phyloP scores from a whole-genome alignment of 768 basidiomycete species.

The Mycena pura region DNA sequence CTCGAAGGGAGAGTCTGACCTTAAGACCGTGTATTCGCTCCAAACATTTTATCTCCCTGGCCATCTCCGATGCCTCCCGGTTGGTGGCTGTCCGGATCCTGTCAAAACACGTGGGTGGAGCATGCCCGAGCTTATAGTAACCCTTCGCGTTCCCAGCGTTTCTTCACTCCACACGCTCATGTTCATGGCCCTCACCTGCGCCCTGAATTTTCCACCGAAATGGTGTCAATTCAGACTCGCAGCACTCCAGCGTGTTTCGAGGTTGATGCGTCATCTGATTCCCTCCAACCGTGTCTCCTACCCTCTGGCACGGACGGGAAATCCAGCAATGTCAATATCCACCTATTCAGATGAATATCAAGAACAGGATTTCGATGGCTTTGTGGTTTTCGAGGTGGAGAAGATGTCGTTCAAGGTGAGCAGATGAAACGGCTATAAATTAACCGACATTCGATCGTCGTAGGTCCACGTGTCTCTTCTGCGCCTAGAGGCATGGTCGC shows the following conservation, averaged over 20 bases:
- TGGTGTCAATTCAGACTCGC: conserved; percentile 1
- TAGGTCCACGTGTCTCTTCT: conserved; percentile 56
- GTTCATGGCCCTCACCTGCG: not conserved
- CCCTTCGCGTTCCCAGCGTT: not conserved
- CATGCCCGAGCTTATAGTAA: not conserved
- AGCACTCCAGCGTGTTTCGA: not conserved
- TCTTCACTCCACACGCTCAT: not conserved
- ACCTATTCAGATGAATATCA: not conserved
- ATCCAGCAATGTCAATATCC: not conserved
- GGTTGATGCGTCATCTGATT: conserved; percentile 10
- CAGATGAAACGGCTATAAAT: not conserved
- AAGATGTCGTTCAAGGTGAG: conserved; percentile 39
- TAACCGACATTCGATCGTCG: conserved; percentile 25
- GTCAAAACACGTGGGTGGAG: conserved; percentile 3
- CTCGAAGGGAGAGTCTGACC: too few species aligned
- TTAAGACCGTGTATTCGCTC: too few species aligned
- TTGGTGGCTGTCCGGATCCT: not conserved
- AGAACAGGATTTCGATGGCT: conserved; percentile 43
- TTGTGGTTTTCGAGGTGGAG: conserved; percentile 65
- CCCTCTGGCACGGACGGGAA: not conserved
- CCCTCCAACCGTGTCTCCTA: not conserved
- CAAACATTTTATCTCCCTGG: not conserved
- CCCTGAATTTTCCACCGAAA: not conserved
- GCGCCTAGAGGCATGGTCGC: conserved; percentile 51
- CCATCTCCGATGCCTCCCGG: conserved; percentile 1